A percentile compares a stretch with the other conserved stretches of the same genome.
These are phyloP conservation scores for Leccinum pachyderme DNA, from an alignment of 1,284 basidiomycete species.

Conservation along the genomic window DNA sequence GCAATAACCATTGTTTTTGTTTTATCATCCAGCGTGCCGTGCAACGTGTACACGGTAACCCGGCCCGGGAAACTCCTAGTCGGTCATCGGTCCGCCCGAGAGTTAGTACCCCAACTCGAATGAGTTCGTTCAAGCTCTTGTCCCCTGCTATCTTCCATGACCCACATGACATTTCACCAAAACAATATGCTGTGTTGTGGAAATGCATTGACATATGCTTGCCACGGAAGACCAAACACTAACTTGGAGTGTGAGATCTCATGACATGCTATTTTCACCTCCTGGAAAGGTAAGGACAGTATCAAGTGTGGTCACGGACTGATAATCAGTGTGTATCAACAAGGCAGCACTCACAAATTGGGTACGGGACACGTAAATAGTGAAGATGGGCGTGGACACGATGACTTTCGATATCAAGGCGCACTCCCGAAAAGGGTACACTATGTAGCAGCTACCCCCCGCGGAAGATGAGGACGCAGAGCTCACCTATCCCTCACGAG, in stretches of 20 bases:
- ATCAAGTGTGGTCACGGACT: slow-evolving; percentile 2
- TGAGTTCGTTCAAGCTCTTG: background rate
- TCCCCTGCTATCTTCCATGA: background rate
- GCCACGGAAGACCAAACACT: background rate
- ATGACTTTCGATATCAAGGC: background rate
- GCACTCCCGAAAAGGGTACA: background rate
- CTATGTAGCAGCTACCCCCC: background rate
- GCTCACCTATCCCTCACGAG: background rate
- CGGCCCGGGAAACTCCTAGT: slow-evolving; percentile 5
- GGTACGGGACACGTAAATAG: background rate
- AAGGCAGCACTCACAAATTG: background rate
- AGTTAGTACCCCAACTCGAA: background rate
- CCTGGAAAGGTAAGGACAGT: background rate
- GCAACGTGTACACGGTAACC: background rate
- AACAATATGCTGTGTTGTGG: background rate
- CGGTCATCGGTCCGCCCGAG: slow-evolving; percentile 1
- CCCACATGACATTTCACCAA: background rate
- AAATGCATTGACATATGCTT: background rate
- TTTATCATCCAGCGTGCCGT: background rate
- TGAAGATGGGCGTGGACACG: background rate
- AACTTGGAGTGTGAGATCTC: background rate
- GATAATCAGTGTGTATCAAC: background rate
- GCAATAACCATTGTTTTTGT: background rate
- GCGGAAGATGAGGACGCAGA: background rate
- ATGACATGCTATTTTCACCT: slow-evolving; percentile 1